Evolutionary conservation across 2,329 filamentous ascomycete genomes (phyloP), one percentile per base, ranked within the genome.

Genomic region (Ophiobolus disseminans): DNA sequence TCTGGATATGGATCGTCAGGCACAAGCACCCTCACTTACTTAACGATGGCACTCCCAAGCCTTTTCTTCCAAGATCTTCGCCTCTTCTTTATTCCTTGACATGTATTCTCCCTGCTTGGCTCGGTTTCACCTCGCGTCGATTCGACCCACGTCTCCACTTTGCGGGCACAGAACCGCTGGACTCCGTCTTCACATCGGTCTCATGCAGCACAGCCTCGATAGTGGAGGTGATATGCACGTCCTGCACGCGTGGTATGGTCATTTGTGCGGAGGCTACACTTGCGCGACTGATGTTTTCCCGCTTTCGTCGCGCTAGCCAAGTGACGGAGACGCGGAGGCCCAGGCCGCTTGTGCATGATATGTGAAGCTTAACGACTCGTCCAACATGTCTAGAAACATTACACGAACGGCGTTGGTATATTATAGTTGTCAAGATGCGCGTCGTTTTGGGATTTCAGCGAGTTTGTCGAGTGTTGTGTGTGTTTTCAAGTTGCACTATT

Each of bases 151-250:
- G 3, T 16, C 28, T 26, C 36, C 31, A 44, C 31, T 31, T 39
- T 36, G 37, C 40, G 43, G 35, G 42, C 22, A 34, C 30, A n/a
- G 34, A 21, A 26, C 47, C 48, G 48, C 45, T 48, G 38, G 19
- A 32, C 45, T 42, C 47, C 45, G 50, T 49, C 13, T 40, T 42
- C 35, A 46, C 48, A 48, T 48, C 14, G 28, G 54, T 57, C 49
- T 55, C 48, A 55, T 49, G 26, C 45, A 43, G 48, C 55, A 59
- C 53, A 57, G 58, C 55, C 58, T 48, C 58, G 45, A 58, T 54
- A 42, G 38, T 22, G 38, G 45, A 45, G 45, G 5, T 31, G 31
- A 36, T 40, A 25, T 35, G 28, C 36, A 14, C 39, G 17, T 45
- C 26, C 36, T 26, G 6, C 23, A 44, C 28, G 21, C 16, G 34